A percentile compares a stretch with the other conserved stretches of the same genome.
Evolutionary conservation across 129 eudicot genomes (phyloP).

Genomic region (carrot (Daucus carota)): DH1_v3.0 NC_030389.2:41937501-41938000

Average conservation of each 20-base stretch:
- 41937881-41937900: not conserved
- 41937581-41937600: constrained; percentile 75
- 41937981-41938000: constrained; percentile 14
- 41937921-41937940: constrained; percentile 7
- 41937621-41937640: not conserved
- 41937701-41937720: not conserved
- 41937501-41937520: constrained; percentile 73
- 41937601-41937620: constrained; percentile 63
- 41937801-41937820: constrained; percentile 2
- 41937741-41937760: not conserved
- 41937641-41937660: not conserved
- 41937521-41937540: constrained; percentile 95
- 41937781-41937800: not conserved
- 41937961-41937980: constrained; percentile 12
- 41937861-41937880: not conserved
- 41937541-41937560: constrained; percentile 87
- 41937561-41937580: constrained; percentile 77
- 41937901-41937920: constrained; percentile 6
- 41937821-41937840: not conserved
- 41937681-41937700: not conserved
- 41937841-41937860: constrained; percentile 6
- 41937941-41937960: constrained; percentile 20
- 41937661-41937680: not conserved
- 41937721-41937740: not conserved
- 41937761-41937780: not conserved